These are phyloP conservation scores for Clathrus columnatus DNA, from an alignment of 768 basidiomycete species.

Conservation along the genomic window DNA sequence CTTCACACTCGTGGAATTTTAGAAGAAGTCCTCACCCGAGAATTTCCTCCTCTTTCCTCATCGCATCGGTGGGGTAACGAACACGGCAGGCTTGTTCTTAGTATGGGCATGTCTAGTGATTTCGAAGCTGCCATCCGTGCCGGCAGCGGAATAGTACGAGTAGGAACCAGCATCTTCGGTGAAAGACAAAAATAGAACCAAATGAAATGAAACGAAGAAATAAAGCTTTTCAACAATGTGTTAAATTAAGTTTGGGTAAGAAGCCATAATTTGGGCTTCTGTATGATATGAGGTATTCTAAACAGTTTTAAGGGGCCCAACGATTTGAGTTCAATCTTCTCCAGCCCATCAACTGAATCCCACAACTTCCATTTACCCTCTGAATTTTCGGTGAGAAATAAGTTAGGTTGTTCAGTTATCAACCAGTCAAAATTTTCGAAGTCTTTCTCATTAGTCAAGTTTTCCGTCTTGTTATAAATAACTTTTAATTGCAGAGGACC, in stretches of 20 bases:
- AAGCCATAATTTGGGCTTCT: constrained; percentile 2
- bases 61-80: constrained; percentile 17
- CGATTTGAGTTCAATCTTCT: constrained; percentile 17
- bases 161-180: constrained; percentile 89
- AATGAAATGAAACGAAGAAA: background rate
- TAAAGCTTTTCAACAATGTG: background rate
- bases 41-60: constrained; percentile 14
- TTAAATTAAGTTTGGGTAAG: background rate
- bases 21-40: constrained; percentile 31
- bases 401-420: constrained; percentile 15
- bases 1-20: constrained; percentile 55
- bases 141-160: constrained; percentile 82
- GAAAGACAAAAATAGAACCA: constrained; percentile 45
- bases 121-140: constrained; percentile 78
- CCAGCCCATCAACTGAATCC: constrained; percentile 9
- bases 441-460: constrained; percentile 26
- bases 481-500: constrained; percentile 12
- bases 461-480: constrained; percentile 78
- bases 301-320: background rate
- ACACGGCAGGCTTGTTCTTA: constrained; percentile 42
- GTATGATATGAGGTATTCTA: background rate
- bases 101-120: constrained; percentile 98
- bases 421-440: constrained; percentile 6
- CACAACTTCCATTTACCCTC: constrained; percentile 7
- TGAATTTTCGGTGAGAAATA: constrained; percentile 11